Conservation (phyloP, 495 filamentous ascomycete species). For the Pyrenopolyporus hunteri region DNA sequence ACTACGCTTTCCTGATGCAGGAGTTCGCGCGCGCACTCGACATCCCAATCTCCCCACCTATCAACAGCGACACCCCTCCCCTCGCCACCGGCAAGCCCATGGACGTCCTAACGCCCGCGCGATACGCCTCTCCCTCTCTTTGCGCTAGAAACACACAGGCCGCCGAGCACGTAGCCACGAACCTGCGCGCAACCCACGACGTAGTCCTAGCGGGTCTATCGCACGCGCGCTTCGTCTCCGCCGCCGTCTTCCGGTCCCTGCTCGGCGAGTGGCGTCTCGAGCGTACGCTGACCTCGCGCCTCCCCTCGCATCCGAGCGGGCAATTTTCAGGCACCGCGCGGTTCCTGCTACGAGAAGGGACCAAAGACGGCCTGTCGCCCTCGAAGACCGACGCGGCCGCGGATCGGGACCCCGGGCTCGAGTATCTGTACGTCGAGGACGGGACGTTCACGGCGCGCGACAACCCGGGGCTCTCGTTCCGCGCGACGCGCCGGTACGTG, state of each 20-base stretch:
- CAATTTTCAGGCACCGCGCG: conserved; percentile 64
- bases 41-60: conserved; percentile 42
- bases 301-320: conserved; percentile 62
- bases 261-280: conserved; percentile 74
- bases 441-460: conserved; percentile 61
- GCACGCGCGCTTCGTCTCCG: conserved; percentile 55
- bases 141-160: conserved; percentile 11
- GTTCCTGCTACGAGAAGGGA: conserved; percentile 65
- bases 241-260: conserved; percentile 73
- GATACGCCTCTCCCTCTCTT: conserved; percentile 42
- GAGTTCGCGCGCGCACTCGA: conserved; percentile 64
- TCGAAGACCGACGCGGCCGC: neutral
- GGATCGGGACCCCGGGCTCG: conserved; percentile 40
- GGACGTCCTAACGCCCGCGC: conserved; percentile 54
- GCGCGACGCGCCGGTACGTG: conserved; percentile 57
- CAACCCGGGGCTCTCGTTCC: conserved; percentile 49
- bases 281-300: conserved; percentile 52
- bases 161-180: conserved; percentile 32
- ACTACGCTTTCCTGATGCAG: conserved; percentile 81
- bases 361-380: conserved; percentile 53
- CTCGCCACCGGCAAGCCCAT: conserved; percentile 47
- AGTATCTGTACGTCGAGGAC: conserved; percentile 72
- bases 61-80: conserved; percentile 31
- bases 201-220: conserved; percentile 45
- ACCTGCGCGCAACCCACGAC: conserved; percentile 43